A percentile compares a stretch with the other conserved stretches of the same genome.
These are phyloP conservation scores for Brachypodium distachyon DNA, from an alignment of 202 grass and related monocot species.

Conservation along the genomic window DNA sequence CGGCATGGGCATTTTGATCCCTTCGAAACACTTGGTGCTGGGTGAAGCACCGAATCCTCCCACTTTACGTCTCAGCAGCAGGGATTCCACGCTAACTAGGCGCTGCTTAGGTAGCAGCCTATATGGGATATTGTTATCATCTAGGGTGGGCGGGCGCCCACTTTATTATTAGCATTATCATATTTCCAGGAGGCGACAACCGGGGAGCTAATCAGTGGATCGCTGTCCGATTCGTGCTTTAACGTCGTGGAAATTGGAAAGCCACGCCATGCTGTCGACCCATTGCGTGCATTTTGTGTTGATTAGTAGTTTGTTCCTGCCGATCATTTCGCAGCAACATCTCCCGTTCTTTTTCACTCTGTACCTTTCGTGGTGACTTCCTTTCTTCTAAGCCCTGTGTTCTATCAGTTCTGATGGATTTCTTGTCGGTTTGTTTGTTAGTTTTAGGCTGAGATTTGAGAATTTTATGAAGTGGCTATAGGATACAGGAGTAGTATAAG, in stretches of 20 bases:
- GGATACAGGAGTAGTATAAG: too few species aligned
- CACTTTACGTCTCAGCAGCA: constrained; percentile 16
- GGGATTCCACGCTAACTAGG: constrained; percentile 25
- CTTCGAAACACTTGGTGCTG: constrained; percentile 1
- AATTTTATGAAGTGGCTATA: background rate
- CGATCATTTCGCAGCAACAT: constrained; percentile 33
- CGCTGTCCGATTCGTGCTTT: constrained; percentile 28
- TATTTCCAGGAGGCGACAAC: constrained; percentile 32
- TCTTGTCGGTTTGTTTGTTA: background rate
- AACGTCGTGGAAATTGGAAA: constrained; percentile 22
- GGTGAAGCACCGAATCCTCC: background rate
- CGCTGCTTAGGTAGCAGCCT: constrained; percentile 28
- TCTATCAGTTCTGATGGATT: background rate
- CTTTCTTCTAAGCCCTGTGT: background rate
- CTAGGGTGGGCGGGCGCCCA: constrained; percentile 25
- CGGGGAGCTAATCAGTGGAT: constrained; percentile 40
- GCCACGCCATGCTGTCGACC: constrained; percentile 34
- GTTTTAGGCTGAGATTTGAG: background rate
- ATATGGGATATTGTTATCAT: constrained; percentile 19
- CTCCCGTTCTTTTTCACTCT: constrained; percentile 26
- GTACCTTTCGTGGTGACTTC: background rate
- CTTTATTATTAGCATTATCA: background rate
- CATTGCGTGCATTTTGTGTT: constrained; percentile 16
- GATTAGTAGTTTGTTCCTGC: constrained; percentile 11
- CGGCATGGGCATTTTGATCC: constrained; percentile 14